Conservation (phyloP, 352 stramenopile species). For the Pythium rhizo-oryzae region DNA sequence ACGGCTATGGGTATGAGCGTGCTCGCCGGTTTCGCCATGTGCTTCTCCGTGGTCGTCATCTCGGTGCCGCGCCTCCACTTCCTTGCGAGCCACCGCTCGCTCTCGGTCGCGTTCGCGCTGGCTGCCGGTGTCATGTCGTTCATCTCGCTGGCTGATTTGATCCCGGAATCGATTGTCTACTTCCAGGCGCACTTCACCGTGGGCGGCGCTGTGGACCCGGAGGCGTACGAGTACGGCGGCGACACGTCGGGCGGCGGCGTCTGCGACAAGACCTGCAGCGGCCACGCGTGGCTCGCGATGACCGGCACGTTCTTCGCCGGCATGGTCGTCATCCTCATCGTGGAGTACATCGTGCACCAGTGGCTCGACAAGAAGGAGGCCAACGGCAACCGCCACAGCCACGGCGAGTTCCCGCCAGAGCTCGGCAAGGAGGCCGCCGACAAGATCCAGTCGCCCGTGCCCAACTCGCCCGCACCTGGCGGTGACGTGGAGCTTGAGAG, state of each 20-base stretch:
- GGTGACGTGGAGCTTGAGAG: conserved; percentile 13
- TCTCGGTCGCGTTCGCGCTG: conserved; percentile 62
- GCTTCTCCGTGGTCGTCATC: conserved; percentile 67
- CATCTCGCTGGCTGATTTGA: conserved; percentile 72
- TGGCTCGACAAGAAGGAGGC: conserved; percentile 35
- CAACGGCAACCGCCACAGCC: conserved; percentile 29
- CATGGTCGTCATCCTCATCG: conserved; percentile 59
- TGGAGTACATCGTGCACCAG: conserved; percentile 65
- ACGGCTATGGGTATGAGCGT: conserved; percentile 83
- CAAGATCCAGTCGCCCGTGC: conserved; percentile 40
- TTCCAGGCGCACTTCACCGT: conserved; percentile 53
- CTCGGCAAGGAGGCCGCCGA: conserved; percentile 30
- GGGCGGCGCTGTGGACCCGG: conserved; percentile 50
- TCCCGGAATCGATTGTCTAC: conserved; percentile 52
- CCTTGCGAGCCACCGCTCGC: conserved; percentile 50
- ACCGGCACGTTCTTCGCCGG: conserved; percentile 51
- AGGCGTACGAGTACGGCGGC: conserved; percentile 60
- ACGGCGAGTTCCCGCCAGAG: conserved; percentile 31
- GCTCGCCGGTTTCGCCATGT: conserved; percentile 61
- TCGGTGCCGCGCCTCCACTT: conserved; percentile 69
- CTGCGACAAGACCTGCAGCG: conserved; percentile 54
- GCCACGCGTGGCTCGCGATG: conserved; percentile 68
- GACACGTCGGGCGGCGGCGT: conserved; percentile 45
- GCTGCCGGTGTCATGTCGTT: conserved; percentile 79
- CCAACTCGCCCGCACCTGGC: conserved; percentile 8